Evolutionary conservation across 306 rosid species (phyloP).

Genomic region (Oxytropis ochrocephala): DNA sequence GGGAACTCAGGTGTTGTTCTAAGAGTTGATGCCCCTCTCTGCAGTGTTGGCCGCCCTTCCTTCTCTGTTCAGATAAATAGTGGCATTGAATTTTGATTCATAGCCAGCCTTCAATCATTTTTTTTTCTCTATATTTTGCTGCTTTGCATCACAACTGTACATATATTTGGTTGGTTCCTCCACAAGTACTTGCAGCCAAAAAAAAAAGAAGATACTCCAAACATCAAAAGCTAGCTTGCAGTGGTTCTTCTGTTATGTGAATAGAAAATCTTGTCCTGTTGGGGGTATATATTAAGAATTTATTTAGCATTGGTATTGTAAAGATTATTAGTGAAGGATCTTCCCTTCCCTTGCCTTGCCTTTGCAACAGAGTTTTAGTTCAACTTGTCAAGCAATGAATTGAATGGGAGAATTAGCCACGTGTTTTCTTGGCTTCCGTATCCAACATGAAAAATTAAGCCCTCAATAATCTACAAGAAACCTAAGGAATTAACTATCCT

Average conservation of each 20-base stretch:
- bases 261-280: slow-evolving; percentile 24
- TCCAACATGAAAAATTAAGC: too few relatives aligned
- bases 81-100: slow-evolving; percentile 84
- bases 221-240: slow-evolving; percentile 3
- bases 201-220: neutral
- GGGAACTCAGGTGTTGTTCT: slow-evolving; percentile 79
- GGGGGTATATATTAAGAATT: neutral
- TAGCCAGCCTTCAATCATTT: too few relatives aligned
- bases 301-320: neutral
- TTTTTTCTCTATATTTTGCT: slow-evolving; percentile 1
- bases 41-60: slow-evolving; percentile 64
- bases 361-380: neutral
- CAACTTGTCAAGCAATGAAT: neutral
- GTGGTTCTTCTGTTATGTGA: slow-evolving; percentile 15
- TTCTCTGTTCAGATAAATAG: slow-evolving; percentile 80
- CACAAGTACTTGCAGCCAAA: neutral
- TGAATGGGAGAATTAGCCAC: neutral
- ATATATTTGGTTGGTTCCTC: slow-evolving; percentile 33
- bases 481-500: too few relatives aligned
- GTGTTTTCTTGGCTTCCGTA: neutral
- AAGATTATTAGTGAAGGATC: neutral
- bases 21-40: slow-evolving; percentile 74
- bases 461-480: too few relatives aligned
- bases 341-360: neutral
- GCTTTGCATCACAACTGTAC: slow-evolving; percentile 45